These are phyloP conservation scores for Pyricularia grisea DNA, from an alignment of 2,329 filamentous ascomycete genomes.

Conservation along the genomic window DNA sequence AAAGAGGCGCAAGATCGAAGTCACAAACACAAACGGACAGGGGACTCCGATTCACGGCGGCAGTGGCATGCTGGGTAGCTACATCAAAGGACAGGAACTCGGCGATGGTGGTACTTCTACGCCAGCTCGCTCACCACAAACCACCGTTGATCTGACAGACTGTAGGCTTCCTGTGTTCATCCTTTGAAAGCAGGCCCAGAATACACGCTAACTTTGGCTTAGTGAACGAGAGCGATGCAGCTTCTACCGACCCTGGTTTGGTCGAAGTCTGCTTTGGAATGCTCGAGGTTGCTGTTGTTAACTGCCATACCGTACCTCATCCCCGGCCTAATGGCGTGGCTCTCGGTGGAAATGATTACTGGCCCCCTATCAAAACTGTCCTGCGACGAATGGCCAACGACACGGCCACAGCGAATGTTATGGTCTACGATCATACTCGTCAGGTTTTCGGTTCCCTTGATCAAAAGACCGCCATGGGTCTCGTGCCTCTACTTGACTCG, in stretches of 20 bases:
- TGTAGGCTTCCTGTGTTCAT: conserved; percentile 21
- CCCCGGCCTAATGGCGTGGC: conserved; percentile 54
- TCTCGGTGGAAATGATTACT: conserved; percentile 49
- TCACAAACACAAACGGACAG: conserved; percentile 17
- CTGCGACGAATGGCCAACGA: conserved; percentile 51
- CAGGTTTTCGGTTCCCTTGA: conserved; percentile 72
- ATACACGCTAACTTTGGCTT: neutral
- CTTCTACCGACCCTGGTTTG: conserved; percentile 43
- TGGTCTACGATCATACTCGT: conserved; percentile 63
- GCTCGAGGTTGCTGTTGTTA: conserved; percentile 57
- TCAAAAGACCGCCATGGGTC: conserved; percentile 50
- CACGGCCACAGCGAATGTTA: conserved; percentile 46
- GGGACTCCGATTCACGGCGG: conserved; percentile 33
- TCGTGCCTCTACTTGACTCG: conserved; percentile 67
- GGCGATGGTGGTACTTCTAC: conserved; percentile 15
- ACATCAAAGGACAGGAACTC: neutral
- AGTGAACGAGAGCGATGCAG: conserved; percentile 17
- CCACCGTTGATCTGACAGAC: conserved; percentile 49
- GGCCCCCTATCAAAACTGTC: conserved; percentile 66
- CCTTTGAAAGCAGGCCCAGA: neutral
- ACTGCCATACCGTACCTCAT: conserved; percentile 58
- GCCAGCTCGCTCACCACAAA: conserved; percentile 19
- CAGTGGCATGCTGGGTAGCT: conserved; percentile 45
- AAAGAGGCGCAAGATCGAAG: conserved; percentile 55
- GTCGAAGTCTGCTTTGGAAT: conserved; percentile 77